Evolutionary conservation across 2,329 filamentous ascomycete genomes (phyloP).

Genomic region (Fusarium annulatum): DNA sequence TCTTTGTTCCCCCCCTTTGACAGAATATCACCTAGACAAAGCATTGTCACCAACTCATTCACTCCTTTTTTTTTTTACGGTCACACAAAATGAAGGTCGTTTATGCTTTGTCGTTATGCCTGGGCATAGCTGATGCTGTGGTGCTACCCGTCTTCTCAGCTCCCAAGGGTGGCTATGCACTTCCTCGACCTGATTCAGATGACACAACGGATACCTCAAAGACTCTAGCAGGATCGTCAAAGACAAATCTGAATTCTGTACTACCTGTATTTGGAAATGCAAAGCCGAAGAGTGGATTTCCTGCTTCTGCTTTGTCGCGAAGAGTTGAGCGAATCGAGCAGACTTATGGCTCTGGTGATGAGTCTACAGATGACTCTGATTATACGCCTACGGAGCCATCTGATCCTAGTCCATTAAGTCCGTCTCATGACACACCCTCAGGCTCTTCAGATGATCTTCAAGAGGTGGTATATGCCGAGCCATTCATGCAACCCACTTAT

Average conservation of each 20-base stretch:
- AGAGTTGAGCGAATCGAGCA: background rate
- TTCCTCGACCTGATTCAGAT: background rate
- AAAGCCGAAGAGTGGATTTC: background rate
- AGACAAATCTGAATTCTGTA: background rate
- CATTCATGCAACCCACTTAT: constrained; percentile 13
- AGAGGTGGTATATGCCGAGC: background rate
- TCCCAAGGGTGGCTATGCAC: constrained; percentile 10
- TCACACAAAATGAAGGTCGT: constrained; percentile 5
- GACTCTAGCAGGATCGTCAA: background rate
- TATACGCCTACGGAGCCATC: background rate
- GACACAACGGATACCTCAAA: background rate
- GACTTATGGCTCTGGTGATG: background rate
- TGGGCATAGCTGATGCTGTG: constrained; percentile 7
- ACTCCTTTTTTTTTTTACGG: background rate
- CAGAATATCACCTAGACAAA: background rate
- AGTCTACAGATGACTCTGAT: background rate
- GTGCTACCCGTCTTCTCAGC: background rate
- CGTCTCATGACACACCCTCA: background rate
- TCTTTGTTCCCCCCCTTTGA: background rate
- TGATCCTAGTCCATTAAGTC: too few relatives aligned
- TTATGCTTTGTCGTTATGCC: constrained; percentile 4
- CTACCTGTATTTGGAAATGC: background rate
- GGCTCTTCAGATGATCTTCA: background rate
- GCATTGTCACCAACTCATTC: background rate
- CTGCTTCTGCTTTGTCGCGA: background rate